Base-by-base conservation (phyloP, 148 eudicot genomes). In the Bassia scoparia region DNA sequence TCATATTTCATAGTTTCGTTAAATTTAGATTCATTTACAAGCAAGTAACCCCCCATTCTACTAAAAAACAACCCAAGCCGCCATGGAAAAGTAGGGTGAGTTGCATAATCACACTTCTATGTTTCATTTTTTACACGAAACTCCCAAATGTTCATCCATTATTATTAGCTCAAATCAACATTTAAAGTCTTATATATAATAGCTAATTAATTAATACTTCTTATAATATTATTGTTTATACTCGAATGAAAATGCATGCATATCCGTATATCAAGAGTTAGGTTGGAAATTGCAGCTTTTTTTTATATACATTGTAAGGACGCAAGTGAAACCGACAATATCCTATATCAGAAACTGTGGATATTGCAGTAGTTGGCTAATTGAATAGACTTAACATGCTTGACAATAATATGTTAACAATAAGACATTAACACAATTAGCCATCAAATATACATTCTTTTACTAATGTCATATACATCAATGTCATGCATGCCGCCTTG, bases 51-150 rank as follows among this genome's bases (percentile, higher is more conserved):
- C 56, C 48, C 20, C 49, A 3, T 23, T 61, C 26, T 58, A 50
- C 59, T 64, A 68, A 31, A 31, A 73, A 44, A 61, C 68, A 73
- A 60, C 58, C 76, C 68, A 73, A 60, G 68, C 76, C 76, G 56
- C 76, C 33, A 30, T 31, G 6, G 5, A 31, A 70, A 55, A 56
- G 26, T 37, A 3, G 35, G 74, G 64, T 0, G 35, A 65, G 64
- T 0, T 37, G 37, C 34, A 35, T 20, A 26, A 58, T 71, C 52
- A 37, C 50, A 17, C 20, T 7, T 15, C 24, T 63, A 35, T 29
- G n/a, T n/a, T n/a, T n/a, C n/a, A n/a, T n/a, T n/a, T 73, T 73
- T 48, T 59, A 73, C 76, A 69, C 72, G 8, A 69, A 69, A 27
- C 34, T 27, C 35, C 34, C 58, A 41, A 24, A 59, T 60, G 55